phyloP scores from a whole-genome alignment of 2,329 filamentous ascomycete species.

The Pseudodiploospora longispora region DNA sequence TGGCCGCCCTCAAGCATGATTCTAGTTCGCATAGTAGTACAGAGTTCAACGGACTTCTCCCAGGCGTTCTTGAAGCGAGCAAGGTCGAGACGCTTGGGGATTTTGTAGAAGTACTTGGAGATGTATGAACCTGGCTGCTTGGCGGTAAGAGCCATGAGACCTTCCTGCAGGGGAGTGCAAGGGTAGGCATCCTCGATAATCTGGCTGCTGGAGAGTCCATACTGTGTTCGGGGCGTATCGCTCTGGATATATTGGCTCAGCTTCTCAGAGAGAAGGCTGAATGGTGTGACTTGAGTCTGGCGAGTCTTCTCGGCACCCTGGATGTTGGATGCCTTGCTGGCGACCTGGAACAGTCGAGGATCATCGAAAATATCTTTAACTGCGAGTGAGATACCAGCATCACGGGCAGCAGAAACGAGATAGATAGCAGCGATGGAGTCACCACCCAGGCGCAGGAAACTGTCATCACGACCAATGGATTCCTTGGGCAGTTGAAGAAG shows the following conservation, averaged over 20 bases:
- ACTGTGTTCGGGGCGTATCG: not conserved
- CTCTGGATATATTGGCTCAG: conserved; percentile 1
- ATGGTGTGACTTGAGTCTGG: not conserved
- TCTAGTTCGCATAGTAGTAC: conserved; percentile 14
- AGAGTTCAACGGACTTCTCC: conserved; percentile 10
- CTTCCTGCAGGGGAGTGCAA: conserved; percentile 30
- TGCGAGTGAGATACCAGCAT: conserved; percentile 6
- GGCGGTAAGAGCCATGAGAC: conserved; percentile 22
- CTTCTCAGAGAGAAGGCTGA: conserved; percentile 2
- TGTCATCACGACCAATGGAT: conserved; percentile 11
- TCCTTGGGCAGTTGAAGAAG: conserved; percentile 1
- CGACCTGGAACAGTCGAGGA: conserved; percentile 3
- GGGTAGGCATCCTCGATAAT: conserved; percentile 26
- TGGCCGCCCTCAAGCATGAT: conserved; percentile 10
- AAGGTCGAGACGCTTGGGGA: conserved; percentile 8
- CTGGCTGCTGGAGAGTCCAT: not conserved
- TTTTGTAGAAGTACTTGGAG: conserved; percentile 7
- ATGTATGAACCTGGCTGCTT: conserved; percentile 15
- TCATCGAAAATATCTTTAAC: conserved; percentile 8
- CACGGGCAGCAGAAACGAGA: conserved; percentile 9
- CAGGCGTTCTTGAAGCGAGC: conserved; percentile 11
- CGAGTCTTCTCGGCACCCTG: not conserved
- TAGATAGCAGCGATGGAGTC: conserved; percentile 15
- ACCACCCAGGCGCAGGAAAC: conserved; percentile 13
- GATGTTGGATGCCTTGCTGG: conserved; percentile 1